These are phyloP conservation scores for Niveomyces coronatus DNA, from an alignment of 2,329 filamentous ascomycete genomes.

Conservation along the genomic window DNA sequence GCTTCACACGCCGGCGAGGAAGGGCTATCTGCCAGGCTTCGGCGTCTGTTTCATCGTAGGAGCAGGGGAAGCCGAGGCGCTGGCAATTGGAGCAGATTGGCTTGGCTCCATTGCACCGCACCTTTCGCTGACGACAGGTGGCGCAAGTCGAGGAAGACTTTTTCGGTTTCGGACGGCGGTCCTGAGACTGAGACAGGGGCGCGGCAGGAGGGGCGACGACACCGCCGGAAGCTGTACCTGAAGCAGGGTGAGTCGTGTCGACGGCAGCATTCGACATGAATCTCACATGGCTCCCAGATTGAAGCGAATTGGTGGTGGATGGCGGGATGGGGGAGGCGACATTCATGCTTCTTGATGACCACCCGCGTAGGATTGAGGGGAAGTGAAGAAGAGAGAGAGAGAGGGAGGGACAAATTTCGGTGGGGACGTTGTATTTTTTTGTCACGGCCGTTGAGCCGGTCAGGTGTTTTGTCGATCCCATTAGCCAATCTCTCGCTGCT, in stretches of 20 bases:
- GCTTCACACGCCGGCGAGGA: constrained; percentile 42
- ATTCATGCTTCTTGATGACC: no score
- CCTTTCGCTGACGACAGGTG: constrained; percentile 45
- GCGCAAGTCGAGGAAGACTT: constrained; percentile 40
- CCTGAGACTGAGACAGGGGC: constrained; percentile 3
- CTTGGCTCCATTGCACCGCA: constrained; percentile 45
- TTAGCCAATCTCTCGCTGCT: not conserved
- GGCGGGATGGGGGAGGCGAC: constrained; percentile 2
- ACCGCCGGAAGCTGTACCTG: not conserved
- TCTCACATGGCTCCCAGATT: constrained; percentile 5
- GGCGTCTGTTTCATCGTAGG: constrained; percentile 39
- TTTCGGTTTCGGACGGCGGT: constrained; percentile 29
- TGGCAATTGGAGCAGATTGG: constrained; percentile 48
- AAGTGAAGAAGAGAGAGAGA: not conserved
- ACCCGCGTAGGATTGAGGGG: no score
- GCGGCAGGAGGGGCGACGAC: not conserved
- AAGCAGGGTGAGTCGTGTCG: not conserved
- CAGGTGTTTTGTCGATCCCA: constrained; percentile 6
- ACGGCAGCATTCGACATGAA: constrained; percentile 3
- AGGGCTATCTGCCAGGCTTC: constrained; percentile 33
- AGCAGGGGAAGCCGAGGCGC: constrained; percentile 46
- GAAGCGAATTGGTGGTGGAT: constrained; percentile 4
- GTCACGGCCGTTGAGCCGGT: constrained; percentile 2
- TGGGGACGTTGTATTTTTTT: not conserved
- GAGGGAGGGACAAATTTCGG: no score